Evolutionary conservation across 139 green algal genomes (phyloP).

Genomic region (Chlorella sp.): DNA sequence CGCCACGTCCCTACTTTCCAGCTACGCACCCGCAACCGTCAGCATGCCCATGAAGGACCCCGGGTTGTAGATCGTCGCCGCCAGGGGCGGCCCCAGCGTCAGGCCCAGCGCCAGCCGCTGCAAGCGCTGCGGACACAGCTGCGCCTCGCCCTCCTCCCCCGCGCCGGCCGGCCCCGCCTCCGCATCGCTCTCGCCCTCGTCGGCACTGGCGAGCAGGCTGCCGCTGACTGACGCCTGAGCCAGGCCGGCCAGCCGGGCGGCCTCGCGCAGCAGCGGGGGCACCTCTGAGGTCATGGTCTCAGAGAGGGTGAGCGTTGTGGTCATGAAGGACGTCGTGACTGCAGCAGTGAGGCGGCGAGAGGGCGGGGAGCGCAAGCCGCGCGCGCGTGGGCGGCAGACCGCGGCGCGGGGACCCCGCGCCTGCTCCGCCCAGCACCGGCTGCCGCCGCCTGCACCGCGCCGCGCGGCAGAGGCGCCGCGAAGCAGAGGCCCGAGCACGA

Average conservation of each 20-base stretch:
- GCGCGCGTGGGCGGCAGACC: too few species aligned
- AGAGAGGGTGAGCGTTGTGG: slow-evolving; percentile 54
- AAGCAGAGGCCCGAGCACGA: too few species aligned
- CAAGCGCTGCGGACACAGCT: not conserved
- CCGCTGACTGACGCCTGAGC: not conserved
- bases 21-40: too few species aligned
- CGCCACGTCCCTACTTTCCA: too few species aligned
- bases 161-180: not conserved
- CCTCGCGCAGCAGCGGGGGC: slow-evolving; percentile 19
- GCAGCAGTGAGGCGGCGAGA: too few species aligned
- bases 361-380: too few species aligned
- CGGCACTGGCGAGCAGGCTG: not conserved
- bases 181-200: not conserved
- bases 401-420: too few species aligned
- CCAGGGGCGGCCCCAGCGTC: slow-evolving; percentile 46
- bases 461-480: too few species aligned
- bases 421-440: too few species aligned
- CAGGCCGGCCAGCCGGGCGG: slow-evolving; percentile 5
- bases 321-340: slow-evolving; percentile 70
- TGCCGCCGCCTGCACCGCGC: too few species aligned
- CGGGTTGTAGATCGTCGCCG: slow-evolving; percentile 45
- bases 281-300: slow-evolving; percentile 49
- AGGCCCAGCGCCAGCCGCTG: slow-evolving; percentile 18
- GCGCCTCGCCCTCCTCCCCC: not conserved
- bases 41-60: slow-evolving; percentile 55